Base-by-base conservation (phyloP, 2,329 filamentous ascomycete species). In the Aspergillus fumigatiaffinis region DNA sequence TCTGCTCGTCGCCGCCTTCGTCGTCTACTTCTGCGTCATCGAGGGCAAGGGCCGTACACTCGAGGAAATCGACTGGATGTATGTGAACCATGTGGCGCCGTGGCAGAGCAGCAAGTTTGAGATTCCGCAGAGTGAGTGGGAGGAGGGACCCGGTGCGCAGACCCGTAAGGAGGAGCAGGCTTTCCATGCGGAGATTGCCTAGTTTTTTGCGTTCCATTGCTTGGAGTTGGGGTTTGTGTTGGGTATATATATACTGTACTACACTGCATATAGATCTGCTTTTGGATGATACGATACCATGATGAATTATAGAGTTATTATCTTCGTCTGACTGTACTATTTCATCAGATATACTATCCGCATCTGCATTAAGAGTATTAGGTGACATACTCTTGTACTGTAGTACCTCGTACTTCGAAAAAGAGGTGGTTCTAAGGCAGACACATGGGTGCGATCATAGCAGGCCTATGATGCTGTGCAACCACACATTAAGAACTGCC, bases 51-150 rank as follows among this genome's bases (percentile, higher is more conserved):
- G 86, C 25, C 81, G 87, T 3, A 86, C 84, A 0, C 76, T 91
- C 2, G 89, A 91, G 71, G 87, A 91, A 67, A 89, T 91, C 53
- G 89, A 92, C 62, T 86, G 84, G 17, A 88, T 88, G 85, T 90
- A 90, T 60, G 78, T 88, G 7, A 79, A 86, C 60, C 74, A 74
- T 9, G 83, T 89, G 4, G 82, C 75, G 60, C 85, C 87, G 0
- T 82, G 81, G 73, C 78, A 82, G 72, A 87, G 84, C 64, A 73
- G 77, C 47, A 77, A 82, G 59, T 87, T 56, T 50, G 59, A 38
- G 32, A 38, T 38, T 7, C 32, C 32, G 32, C 1, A 2, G 14
- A 17, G 2, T 3, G 32, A 38, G 32, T 38, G 32, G 32, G 32
- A 38, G 32, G 32, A 38, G 32, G 32, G 32, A 17, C 14, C 32